Evolutionary conservation across 2,329 filamentous ascomycete species (phyloP).

Genomic region (Trichoderma lentiforme): DNA sequence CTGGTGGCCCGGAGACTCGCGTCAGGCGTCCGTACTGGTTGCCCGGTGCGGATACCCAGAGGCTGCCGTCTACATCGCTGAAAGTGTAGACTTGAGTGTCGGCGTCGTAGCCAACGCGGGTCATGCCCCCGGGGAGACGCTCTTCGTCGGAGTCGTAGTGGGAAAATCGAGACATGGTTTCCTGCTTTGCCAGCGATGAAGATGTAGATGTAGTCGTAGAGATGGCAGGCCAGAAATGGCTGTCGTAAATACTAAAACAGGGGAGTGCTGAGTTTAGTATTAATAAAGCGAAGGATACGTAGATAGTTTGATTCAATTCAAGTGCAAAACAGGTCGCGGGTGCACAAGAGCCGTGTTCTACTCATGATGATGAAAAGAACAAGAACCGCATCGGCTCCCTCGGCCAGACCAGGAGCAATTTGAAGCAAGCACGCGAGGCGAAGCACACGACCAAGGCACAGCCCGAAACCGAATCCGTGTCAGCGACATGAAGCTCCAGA

Average conservation of each 20-base stretch:
- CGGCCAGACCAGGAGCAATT: background rate
- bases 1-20: conserved; percentile 32
- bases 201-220: background rate
- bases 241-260: background rate
- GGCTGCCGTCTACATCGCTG: conserved; percentile 45
- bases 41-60: conserved; percentile 51
- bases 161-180: conserved; percentile 41
- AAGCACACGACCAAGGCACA: background rate
- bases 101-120: conserved; percentile 54
- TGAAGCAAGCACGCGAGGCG: background rate
- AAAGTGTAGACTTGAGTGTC: conserved; percentile 53
- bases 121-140: conserved; percentile 54
- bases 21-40: conserved; percentile 47
- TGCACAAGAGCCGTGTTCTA: background rate
- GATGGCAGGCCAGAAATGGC: background rate
- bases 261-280: background rate
- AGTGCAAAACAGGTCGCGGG: background rate
- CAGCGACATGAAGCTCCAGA: background rate
- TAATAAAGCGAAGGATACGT: background rate
- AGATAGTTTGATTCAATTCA: background rate
- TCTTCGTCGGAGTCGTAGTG: conserved; percentile 47
- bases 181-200: background rate
- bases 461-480: background rate
- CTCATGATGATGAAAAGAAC: background rate
- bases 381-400: background rate